Base-by-base conservation (phyloP, 805 yeast species). In the Starmerella floricola region DNA sequence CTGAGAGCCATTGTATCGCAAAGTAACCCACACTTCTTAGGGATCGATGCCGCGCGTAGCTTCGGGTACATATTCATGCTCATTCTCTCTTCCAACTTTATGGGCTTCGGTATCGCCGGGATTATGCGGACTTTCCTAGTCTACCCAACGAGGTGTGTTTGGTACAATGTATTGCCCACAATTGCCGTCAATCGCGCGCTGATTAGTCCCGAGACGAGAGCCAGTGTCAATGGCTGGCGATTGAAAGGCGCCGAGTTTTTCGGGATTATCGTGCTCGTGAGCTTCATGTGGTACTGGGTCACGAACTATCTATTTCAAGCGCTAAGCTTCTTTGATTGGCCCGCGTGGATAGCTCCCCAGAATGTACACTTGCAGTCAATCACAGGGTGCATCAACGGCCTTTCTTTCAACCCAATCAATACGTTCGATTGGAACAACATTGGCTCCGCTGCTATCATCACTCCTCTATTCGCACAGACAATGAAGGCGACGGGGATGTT, bases 271-370 rank as follows among this genome's bases (percentile, higher is more conserved):
- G 64, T 73, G 41, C 44, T 50, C 12, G 58, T 58, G 17, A 61
- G 69, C 33, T 76, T 78, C 51, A 45, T 66, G 6, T 79, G 77
- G 71, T 73, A 72, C 55, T 78, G 81, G 78, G 62, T 79, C 50
- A 86, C 88, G 8, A 78, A 75, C 37, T 79, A 66, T 55, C 62
- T 81, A 19, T 78, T 78, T 62, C 64, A 66, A 16, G 84, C 77
- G 2, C 66, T 80, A 38, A 68, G 76, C 1, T 68, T 67, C 49
- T 81, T 82, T 60, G 73, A 68, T 54, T 76, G 81, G 81, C 68
- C 73, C 54, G 67, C 61, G 21, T 74, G 80, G 79, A 73, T 73
- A 36, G 64, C 50, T 2, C 64, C 64, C n/a, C 56, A 75, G 47
- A 76, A 77, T 53, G 72, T 74, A 45, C 64, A 69, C 31, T 69